Percentiles rank a stretch among this genome's conserved stretches.
phyloP scores from a whole-genome alignment of 495 filamentous ascomycete species.

The Parmelia sp. region DNA sequence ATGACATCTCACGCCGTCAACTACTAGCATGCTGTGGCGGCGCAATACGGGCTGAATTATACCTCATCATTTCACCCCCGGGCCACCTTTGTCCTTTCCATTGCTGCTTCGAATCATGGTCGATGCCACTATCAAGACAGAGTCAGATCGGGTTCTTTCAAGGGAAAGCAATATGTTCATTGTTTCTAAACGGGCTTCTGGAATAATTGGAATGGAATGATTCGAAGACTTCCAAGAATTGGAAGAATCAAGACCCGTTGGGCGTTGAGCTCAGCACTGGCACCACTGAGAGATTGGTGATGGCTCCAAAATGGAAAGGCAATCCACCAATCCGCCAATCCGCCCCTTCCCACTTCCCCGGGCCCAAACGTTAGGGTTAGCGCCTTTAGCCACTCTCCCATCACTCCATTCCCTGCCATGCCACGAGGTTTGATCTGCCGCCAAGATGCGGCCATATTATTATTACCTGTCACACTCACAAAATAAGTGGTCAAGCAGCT shows the following conservation, averaged over 20 bases:
- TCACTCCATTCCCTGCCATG: conserved; percentile 13
- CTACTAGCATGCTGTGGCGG: background rate
- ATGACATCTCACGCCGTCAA: background rate
- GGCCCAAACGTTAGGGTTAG: conserved; percentile 12
- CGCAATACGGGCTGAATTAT: background rate
- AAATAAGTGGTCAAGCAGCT: too few species aligned
- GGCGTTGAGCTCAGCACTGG: background rate
- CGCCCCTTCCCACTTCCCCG: conserved; percentile 19
- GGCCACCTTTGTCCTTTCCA: too few species aligned
- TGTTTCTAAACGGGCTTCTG: too few species aligned
- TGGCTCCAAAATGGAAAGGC: background rate
- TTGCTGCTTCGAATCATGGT: too few species aligned
- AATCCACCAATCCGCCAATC: too few species aligned
- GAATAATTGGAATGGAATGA: too few species aligned
- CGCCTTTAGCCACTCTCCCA: background rate
- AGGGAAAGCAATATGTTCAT: too few species aligned
- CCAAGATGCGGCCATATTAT: background rate
- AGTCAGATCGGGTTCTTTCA: too few species aligned
- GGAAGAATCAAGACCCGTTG: background rate
- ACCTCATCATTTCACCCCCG: too few species aligned
- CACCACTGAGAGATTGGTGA: background rate
- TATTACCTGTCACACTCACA: background rate
- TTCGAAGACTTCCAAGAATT: too few species aligned
- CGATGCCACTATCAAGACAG: too few species aligned
- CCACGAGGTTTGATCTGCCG: conserved; percentile 15